Evolutionary conservation across 106 monocot species (phyloP).

Genomic region (Acorus calamus): DNA sequence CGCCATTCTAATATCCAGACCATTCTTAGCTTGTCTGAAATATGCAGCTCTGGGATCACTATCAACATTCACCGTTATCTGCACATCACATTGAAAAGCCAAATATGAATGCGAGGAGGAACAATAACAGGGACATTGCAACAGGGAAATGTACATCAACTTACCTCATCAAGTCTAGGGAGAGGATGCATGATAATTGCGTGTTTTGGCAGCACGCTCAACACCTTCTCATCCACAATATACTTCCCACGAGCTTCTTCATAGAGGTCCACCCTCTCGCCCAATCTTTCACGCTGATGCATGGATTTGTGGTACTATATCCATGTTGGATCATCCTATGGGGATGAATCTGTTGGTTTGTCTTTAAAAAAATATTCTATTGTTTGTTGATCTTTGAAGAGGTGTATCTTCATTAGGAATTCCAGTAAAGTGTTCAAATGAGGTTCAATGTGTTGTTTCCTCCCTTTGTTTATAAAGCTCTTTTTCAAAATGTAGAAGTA

Average conservation of each 20-base stretch:
- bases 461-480: too few species aligned
- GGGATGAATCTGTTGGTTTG: too few species aligned
- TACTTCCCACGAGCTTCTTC: conserved; percentile 98
- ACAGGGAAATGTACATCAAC: background rate
- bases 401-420: too few species aligned
- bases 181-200: conserved; percentile 97
- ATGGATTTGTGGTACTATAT: too few species aligned
- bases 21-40: conserved; percentile 45
- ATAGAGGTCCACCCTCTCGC: conserved; percentile 86
- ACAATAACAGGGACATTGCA: background rate
- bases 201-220: conserved; percentile 79
- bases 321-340: too few species aligned
- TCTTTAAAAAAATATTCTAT: too few species aligned
- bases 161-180: conserved; percentile 94
- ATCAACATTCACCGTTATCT: conserved; percentile 91
- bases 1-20: too few species aligned
- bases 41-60: conserved; percentile 93
- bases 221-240: conserved; percentile 63
- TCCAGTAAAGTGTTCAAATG: too few species aligned
- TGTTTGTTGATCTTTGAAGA: too few species aligned
- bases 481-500: too few species aligned
- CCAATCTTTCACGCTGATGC: conserved; percentile 93
- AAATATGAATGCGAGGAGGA: background rate
- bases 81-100: background rate
- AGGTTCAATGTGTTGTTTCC: too few species aligned